Base-by-base conservation (phyloP, 805 yeast genomes). In the Maudiozyma turicensis region DNA sequence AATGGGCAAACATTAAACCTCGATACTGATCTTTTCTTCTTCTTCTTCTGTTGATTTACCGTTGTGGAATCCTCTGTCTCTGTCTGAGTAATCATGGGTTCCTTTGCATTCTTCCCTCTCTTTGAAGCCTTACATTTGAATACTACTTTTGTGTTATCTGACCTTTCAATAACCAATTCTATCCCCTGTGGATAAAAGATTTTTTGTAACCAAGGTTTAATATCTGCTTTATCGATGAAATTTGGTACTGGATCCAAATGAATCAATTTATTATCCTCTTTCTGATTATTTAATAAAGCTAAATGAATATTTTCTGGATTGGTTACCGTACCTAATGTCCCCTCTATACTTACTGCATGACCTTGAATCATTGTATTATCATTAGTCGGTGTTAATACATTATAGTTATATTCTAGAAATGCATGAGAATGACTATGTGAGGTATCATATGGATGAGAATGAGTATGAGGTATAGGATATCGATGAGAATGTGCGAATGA, bases 171-270 rank as follows among this genome's bases (percentile, higher is more conserved):
- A 13, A 78, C 85, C 10, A 81, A 69, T 48, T 72, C 72, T 40
- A 78, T 73, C 5, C 82, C 81, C 52, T 70, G 71, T 7, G 70
- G 63, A n/a, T 67, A 65, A 45, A 73, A 66, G 48, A 78, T 71
- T 45, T 70, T 64, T 54, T 72, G 78, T 46, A 81, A 62, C 84
- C 85, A 80, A 5, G 85, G 84, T 59, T 81, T 81, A 53, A 81
- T 78, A 28, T 72, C 75, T 32, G 72, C 64, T 54, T 71, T 76
- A 49, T 71, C 72, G 35, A 63, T 56, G 57, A 74, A 72, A 48
- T 65, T 57, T 7, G 70, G 70, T 39, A 66, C 61, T 7, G 70
- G 69, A 51, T 66, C 70, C 45, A 66, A 49, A 58, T 66, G 70
- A 34, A 66, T 65, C 37, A 65, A 52, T 50, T 64, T 66, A 47